phyloP scores from a whole-genome alignment of 768 basidiomycete species.

The Fomitopsis pulvina region DNA sequence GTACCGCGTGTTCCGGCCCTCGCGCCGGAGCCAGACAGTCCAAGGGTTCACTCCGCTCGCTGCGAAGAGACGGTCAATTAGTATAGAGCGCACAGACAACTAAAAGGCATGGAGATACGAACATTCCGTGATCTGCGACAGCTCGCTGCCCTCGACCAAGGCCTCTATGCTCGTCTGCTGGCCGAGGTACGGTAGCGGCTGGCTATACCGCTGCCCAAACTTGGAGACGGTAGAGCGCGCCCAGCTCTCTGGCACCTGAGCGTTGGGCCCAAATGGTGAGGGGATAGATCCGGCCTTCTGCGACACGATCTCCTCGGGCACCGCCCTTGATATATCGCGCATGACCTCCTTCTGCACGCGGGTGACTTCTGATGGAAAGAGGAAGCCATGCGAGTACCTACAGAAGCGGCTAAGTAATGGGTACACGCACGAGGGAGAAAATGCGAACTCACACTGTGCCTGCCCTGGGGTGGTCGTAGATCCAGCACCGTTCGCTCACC shows the following conservation, averaged over 20 bases:
- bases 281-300: slow-evolving; percentile 17
- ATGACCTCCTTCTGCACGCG: slow-evolving; percentile 56
- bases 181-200: slow-evolving; percentile 61
- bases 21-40: slow-evolving; percentile 66
- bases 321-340: slow-evolving; percentile 40
- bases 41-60: slow-evolving; percentile 53
- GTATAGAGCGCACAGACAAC: slow-evolving; percentile 1
- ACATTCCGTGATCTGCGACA: slow-evolving; percentile 70
- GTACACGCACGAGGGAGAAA: not conserved
- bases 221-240: slow-evolving; percentile 81
- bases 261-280: slow-evolving; percentile 17
- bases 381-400: slow-evolving; percentile 90
- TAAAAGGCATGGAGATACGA: slow-evolving; percentile 6
- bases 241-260: slow-evolving; percentile 50
- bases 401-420: slow-evolving; percentile 4
- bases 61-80: slow-evolving; percentile 19
- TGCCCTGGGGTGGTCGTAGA: slow-evolving; percentile 94
- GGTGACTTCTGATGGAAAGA: slow-evolving; percentile 84
- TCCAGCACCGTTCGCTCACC: slow-evolving; percentile 92
- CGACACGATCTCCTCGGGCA: slow-evolving; percentile 10
- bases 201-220: slow-evolving; percentile 71
- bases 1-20: slow-evolving; percentile 62
- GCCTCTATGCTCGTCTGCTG: slow-evolving; percentile 78
- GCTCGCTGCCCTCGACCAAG: slow-evolving; percentile 85
- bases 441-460: slow-evolving; percentile 66